phyloP scores from a whole-genome alignment of 75 land plant genomes.

The Azolla pinnata region DNA sequence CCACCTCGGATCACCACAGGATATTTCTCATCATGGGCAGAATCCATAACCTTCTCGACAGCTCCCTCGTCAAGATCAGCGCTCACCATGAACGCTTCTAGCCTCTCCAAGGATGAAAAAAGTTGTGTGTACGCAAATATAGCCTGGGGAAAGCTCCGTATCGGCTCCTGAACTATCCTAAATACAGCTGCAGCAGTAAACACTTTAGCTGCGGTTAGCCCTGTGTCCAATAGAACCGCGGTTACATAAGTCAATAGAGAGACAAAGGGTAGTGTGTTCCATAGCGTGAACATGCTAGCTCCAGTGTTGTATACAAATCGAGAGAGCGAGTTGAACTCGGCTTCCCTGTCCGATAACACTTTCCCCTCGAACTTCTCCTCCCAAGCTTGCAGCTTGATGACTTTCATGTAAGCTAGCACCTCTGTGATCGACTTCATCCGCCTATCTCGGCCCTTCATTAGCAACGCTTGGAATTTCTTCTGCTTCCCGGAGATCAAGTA shows the following conservation, averaged over 20 bases:
- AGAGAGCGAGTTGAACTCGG: slow-evolving; percentile 10
- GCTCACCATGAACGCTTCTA: slow-evolving; percentile 22
- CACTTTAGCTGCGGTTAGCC: slow-evolving; percentile 16
- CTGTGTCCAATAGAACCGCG: slow-evolving; percentile 10
- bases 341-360: slow-evolving; percentile 10
- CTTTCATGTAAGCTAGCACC: slow-evolving; percentile 27
- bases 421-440: slow-evolving; percentile 23
- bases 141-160: slow-evolving; percentile 21
- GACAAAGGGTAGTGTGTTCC: slow-evolving; percentile 20
- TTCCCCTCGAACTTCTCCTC: slow-evolving; percentile 19
- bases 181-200: slow-evolving; percentile 28
- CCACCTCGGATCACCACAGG: slow-evolving; percentile 15
- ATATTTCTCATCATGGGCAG: slow-evolving; percentile 9
- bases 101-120: slow-evolving; percentile 23
- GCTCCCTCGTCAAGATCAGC: slow-evolving; percentile 19
- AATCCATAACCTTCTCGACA: slow-evolving; percentile 11
- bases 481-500: slow-evolving; percentile 11
- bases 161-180: slow-evolving; percentile 28
- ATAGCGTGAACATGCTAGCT: slow-evolving; percentile 13
- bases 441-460: slow-evolving; percentile 17
- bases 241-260: slow-evolving; percentile 12
- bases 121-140: slow-evolving; percentile 18
- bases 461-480: slow-evolving; percentile 1
- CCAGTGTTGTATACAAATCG: slow-evolving; percentile 15
- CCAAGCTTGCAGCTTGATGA: slow-evolving; percentile 34